Evolutionary conservation across 2,329 filamentous ascomycete genomes (phyloP), one percentile per base, ranked within the genome.

Genomic region (Aspergillus proliferans): DNA sequence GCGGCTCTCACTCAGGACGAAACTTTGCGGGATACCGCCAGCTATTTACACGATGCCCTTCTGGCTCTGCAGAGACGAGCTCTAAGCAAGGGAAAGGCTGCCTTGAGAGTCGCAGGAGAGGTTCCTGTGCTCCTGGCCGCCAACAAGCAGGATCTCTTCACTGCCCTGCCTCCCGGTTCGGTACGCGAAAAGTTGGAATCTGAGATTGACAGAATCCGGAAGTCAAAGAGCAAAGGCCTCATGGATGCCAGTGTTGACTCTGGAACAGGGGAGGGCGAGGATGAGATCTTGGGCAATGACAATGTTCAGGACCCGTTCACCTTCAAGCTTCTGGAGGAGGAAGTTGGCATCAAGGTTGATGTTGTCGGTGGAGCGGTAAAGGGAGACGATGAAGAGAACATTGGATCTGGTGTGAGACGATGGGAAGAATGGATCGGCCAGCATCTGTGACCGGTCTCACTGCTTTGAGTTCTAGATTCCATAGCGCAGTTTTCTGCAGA

Each of bases 121-220:
- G 77, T 93, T 7, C 84, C 87, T 0, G 78, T 98, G 6, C 77
- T 98, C 33, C 76, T 98, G 30, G 91, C 90, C 1, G 91, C 90
- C 47, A 98, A 97, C 71, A 98, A 98, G 77, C 80, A 90, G 65
- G 93, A 98, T 67, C 77, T 98, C 1, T 98, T 98, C 67, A 96
- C 93, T 0, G 89, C 92, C 6, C 73, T 96, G 46, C 93, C 93
- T 0, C 81, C 87, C 0, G 78, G 80, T 5, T 76, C 94, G 28
- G 87, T 96, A 51, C 85, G 82, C 68, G 77, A 78, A 47, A 82
- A 80, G 55, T 75, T 98, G 12, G 91, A 97, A 71, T 76, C 78
- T 10, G 92, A 96, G 67, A 82, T 97, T 52, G 82, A 84, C 22
- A 82, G 86, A 45, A 86, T 97, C 46, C 81, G 92, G 43, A 76